Conservation (phyloP, 495 filamentous ascomycete species). For the Pyronema domesticum region DNA sequence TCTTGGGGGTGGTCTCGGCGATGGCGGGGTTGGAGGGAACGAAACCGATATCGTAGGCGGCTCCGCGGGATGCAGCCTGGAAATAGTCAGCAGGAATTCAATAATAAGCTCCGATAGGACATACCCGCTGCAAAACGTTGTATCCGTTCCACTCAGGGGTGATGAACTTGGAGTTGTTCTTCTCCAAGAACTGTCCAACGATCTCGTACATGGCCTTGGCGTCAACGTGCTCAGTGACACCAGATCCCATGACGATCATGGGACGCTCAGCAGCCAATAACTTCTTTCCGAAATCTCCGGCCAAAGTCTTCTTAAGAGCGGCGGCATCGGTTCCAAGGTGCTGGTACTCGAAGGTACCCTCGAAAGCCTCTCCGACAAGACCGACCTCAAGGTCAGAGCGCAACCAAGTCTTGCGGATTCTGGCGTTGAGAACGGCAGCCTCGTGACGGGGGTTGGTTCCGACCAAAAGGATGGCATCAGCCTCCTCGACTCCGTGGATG, state of each 20-base stretch:
- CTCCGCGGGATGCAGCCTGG: constrained; percentile 58
- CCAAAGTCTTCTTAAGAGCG: constrained; percentile 63
- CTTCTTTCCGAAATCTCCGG: constrained; percentile 81
- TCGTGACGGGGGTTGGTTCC: constrained; percentile 91
- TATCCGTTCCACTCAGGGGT: constrained; percentile 92
- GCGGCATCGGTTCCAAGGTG: constrained; percentile 63
- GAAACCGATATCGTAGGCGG: constrained; percentile 91
- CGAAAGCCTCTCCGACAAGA: constrained; percentile 76
- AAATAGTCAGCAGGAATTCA: not conserved
- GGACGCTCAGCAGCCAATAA: constrained; percentile 72
- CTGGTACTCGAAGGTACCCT: constrained; percentile 83
- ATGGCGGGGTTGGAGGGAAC: constrained; percentile 60
- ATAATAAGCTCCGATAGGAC: not conserved
- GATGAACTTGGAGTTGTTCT: constrained; percentile 70
- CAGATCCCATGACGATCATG: constrained; percentile 89
- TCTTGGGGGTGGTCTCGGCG: constrained; percentile 69
- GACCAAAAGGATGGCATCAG: constrained; percentile 77
- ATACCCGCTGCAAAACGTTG: constrained; percentile 74
- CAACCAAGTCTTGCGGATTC: constrained; percentile 94
- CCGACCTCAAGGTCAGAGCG: constrained; percentile 87
- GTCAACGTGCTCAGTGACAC: constrained; percentile 72
- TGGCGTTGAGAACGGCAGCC: constrained; percentile 83
- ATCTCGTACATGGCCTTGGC: constrained; percentile 83
- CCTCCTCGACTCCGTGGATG: constrained; percentile 81
- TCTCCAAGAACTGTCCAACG: constrained; percentile 76